phyloP scores from a whole-genome alignment of 129 eudicot species.

The Flaveria ramosissima region DNA sequence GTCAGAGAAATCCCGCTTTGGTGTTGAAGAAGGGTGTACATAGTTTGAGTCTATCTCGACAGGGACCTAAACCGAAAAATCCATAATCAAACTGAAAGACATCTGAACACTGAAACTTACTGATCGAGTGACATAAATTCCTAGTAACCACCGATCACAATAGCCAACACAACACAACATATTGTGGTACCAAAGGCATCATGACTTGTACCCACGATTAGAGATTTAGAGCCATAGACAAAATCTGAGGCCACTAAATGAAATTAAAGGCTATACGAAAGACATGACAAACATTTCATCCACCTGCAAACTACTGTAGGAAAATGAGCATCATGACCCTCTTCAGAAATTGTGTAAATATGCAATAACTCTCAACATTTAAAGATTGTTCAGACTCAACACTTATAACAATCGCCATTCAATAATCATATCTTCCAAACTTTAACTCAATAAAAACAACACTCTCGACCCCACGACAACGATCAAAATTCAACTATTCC shows the following conservation, averaged over 20 bases:
- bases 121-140: no score
- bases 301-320: constrained; percentile 36
- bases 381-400: constrained; percentile 37
- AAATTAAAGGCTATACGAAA: constrained; percentile 33
- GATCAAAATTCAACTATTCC: background rate
- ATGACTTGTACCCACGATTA: constrained; percentile 18
- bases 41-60: no score
- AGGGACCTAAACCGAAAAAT: no score
- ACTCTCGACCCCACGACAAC: background rate
- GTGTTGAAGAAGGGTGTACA: no score
- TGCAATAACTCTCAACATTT: constrained; percentile 32
- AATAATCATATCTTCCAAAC: constrained; percentile 30
- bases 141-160: no score
- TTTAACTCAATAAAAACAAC: constrained; percentile 24
- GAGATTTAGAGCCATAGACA: background rate
- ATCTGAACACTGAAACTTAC: no score
- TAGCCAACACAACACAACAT: background rate
- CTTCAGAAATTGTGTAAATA: constrained; percentile 33
- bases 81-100: no score
- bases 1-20: no score
- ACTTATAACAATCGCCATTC: constrained; percentile 32
- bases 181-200: constrained; percentile 4
- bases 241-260: constrained; percentile 3
- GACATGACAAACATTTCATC: constrained; percentile 47
- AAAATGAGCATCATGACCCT: constrained; percentile 33